Evolutionary conservation across 495 filamentous ascomycete genomes (phyloP), one percentile per base, ranked within the genome.

Genomic region (Recurvomyces mirabilis): DNA sequence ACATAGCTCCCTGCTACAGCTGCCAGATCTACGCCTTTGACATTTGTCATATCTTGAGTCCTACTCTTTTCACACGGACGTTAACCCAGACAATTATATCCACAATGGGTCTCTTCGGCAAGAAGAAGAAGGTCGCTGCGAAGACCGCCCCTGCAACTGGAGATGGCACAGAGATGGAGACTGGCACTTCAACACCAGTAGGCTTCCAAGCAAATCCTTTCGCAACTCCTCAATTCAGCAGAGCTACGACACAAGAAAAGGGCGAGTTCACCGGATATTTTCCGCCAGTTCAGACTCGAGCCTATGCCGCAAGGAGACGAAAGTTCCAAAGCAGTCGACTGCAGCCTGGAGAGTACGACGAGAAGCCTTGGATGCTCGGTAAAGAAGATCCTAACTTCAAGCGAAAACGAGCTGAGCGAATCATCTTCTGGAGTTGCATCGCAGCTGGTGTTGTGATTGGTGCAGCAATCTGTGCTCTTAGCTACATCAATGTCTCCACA

Each of bases 371-470:
- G 33, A 7, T 36, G 33, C 33, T 12, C 6, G 33, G 33, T 6
- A 36, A 36, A 18, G 33, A 36, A 36, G 33, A 36, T 19, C 33
- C 33, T 6, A 36, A 36, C 49, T 25, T 48, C 49, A 23, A 24
- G 24, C n/a, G 19, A 18, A 40, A 40, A 41, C 48, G 55, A 61
- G 43, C 57, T 60, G 42, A 36, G 33, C 7, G 33, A 36, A 46
- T 55, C 37, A 67, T 68, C 21, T 47, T 68, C 37, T 60, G 53
- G 24, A 49, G 41, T n/a, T 64, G 51, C 25, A 45, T 65, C 17
- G 7, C 54, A 6, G 38, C 59, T 37, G 62, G 58, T 9, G 46
- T 66, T 30, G 46, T 43, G 13, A 35, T 59, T 19, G 52, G 60
- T 5, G 61, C 25, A 23, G 51, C 56, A 31, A 58, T 66, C 18